Evolutionary conservation across 2,329 filamentous ascomycete genomes (phyloP).

Genomic region (Plenodomus tracheiphilus): DNA sequence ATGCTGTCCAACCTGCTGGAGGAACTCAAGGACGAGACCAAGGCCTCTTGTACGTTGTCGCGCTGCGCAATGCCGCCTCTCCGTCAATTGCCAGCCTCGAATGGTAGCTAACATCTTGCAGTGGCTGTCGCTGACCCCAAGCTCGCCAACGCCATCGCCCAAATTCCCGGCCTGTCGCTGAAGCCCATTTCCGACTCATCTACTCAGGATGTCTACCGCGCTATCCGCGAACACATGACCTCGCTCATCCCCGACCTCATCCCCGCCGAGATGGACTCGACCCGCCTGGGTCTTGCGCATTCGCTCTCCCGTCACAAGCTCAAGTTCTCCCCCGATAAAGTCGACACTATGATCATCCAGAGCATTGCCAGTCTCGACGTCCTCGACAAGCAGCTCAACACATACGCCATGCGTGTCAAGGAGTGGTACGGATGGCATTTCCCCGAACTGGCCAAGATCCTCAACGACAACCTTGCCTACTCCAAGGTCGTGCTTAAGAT

Average conservation of each 20-base stretch:
- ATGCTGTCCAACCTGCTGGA: conserved; percentile 82
- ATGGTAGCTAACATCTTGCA: conserved; percentile 18
- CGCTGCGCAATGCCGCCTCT: neutral
- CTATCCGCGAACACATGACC: conserved; percentile 86
- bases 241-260: conserved; percentile 88
- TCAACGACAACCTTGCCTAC: conserved; percentile 79
- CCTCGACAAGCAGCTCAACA: conserved; percentile 97
- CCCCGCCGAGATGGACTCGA: conserved; percentile 85
- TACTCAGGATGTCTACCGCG: conserved; percentile 88
- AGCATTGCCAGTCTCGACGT: conserved; percentile 88
- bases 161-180: conserved; percentile 85
- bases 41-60: conserved; percentile 65
- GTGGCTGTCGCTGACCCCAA: conserved; percentile 92
- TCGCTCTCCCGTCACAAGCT: conserved; percentile 92
- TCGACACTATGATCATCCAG: conserved; percentile 99
- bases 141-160: conserved; percentile 86
- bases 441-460: conserved; percentile 93
- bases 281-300: conserved; percentile 95
- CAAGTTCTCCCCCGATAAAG: conserved; percentile 98
- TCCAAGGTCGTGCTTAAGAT: conserved; percentile 84
- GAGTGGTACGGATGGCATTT: conserved; percentile 99
- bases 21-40: conserved; percentile 95
- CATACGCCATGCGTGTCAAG: conserved; percentile 98
- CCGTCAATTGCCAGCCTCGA: no score
- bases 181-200: conserved; percentile 79